These are phyloP conservation scores for Hemisphaericaspora lyxosophila DNA, from an alignment of 1,139 yeast species.

Conservation along the genomic window DNA sequence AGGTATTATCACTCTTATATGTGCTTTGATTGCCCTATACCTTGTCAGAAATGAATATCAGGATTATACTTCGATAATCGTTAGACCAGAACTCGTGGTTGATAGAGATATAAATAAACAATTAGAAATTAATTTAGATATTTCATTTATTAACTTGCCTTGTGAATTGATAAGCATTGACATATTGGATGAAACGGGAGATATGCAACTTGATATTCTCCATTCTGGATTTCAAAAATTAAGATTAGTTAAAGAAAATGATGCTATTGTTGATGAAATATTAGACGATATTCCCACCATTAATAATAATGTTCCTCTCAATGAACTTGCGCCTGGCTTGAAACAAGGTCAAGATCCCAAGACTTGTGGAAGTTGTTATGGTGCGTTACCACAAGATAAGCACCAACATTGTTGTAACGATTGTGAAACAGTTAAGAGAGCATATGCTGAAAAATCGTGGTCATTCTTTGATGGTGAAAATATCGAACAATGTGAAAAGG, in stretches of 20 bases:
- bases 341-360: constrained; percentile 41
- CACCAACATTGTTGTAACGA: constrained; percentile 78
- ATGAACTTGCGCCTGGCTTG: constrained; percentile 35
- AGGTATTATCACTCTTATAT: constrained; percentile 77
- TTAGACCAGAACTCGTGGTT: constrained; percentile 81
- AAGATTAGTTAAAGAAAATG: constrained; percentile 49
- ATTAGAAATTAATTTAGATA: constrained; percentile 75
- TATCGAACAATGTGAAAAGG: constrained; percentile 85
- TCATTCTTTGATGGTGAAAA: constrained; percentile 85
- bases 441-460: constrained; percentile 80
- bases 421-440: constrained; percentile 77
- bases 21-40: constrained; percentile 60
- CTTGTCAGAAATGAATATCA: constrained; percentile 73
- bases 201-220: constrained; percentile 69
- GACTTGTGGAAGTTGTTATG: constrained; percentile 90
- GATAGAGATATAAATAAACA: constrained; percentile 80
- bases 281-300: constrained; percentile 31
- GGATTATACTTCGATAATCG: constrained; percentile 66
- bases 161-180: constrained; percentile 60
- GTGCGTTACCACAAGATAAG: constrained; percentile 65
- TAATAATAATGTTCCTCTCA: constrained; percentile 28
- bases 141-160: constrained; percentile 80
- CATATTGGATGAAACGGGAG: constrained; percentile 82
- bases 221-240: constrained; percentile 70
- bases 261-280: constrained; percentile 21